Conservation (phyloP, 202 grass and related monocot genomes). For the Miscanthus sacchariflorus region DNA sequence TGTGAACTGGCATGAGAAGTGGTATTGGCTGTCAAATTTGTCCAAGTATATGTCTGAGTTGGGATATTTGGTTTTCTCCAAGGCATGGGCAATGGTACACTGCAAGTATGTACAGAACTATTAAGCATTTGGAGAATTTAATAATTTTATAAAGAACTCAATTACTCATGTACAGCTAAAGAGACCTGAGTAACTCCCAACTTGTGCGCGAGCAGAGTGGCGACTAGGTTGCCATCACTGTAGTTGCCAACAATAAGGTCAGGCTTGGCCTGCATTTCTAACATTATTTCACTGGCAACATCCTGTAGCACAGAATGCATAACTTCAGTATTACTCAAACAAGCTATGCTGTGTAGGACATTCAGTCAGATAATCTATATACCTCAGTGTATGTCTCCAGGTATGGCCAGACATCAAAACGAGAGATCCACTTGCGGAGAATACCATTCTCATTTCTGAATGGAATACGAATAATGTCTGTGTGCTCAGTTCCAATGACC, state of each 20-base stretch:
- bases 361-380: conserved; percentile 14
- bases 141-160: not conserved
- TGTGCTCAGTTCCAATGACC: conserved; percentile 85
- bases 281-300: conserved; percentile 81
- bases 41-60: conserved; percentile 96
- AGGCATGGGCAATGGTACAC: conserved; percentile 94
- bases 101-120: conserved; percentile 38
- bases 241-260: conserved; percentile 97
- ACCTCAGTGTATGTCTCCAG: conserved; percentile 32
- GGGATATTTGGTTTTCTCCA: conserved; percentile 98
- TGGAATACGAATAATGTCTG: conserved; percentile 86
- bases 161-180: conserved; percentile 14
- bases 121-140: conserved; percentile 30
- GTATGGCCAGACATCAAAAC: too few species aligned
- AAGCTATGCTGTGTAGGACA: conserved; percentile 18
- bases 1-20: conserved; percentile 97
- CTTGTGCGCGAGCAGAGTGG: conserved; percentile 85
- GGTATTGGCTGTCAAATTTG: conserved; percentile 93
- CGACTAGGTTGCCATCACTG: conserved; percentile 91
- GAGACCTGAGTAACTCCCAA: conserved; percentile 88
- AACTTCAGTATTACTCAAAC: conserved; percentile 26
- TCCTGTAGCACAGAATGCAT: conserved; percentile 58
- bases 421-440: too few species aligned
- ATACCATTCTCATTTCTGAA: conserved; percentile 66
- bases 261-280: conserved; percentile 90